Base-by-base conservation (phyloP, 2,329 filamentous ascomycete species). In the Sordariomycetes sp. region DNA sequence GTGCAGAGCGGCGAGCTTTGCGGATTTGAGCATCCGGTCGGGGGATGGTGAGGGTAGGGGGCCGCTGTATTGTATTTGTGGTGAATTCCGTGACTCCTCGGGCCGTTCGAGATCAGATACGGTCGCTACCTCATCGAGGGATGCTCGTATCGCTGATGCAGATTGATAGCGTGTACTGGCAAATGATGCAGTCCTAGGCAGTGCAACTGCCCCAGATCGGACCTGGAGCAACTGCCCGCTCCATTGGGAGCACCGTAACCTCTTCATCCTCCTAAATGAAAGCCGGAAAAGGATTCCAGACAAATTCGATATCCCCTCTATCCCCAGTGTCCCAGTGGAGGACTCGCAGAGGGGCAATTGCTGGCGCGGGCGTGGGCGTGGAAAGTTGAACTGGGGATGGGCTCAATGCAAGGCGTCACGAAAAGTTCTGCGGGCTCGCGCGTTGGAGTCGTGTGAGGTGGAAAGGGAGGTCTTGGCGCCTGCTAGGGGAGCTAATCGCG, bases 1-100 rank as follows among this genome's bases (percentile, higher is more conserved):
- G 59, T 95, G 88, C 30, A 98, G 76, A 44, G 92, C 88, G 43
- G 87, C 79, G 47, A 98, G 82, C 66, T 95, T 96, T 42, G 87
- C 80, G 30, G 90, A 96, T 44, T 68, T 59, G 39, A 69, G 62
- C 28, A 86, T 82, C 44, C 70, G 70, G 48, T 72, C 64, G 44
- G 79, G 76, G 35, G 73, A 73, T 45, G 86, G 86, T 49, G 86
- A 90, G 34, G 85, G 82, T 43, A 81, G 67, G 55, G 52, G 40
- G 47, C 19, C 14, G 35, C 17, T 16, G 45, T 19, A 45, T 43
- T 19, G 40, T n/a, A n/a, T n/a, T n/a, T n/a, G n/a, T n/a, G n/a
- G n/a, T n/a, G n/a, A n/a, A n/a, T n/a, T n/a, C n/a, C n/a, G n/a
- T n/a, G n/a, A n/a, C n/a, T n/a, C n/a, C n/a, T n/a, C n/a, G n/a